phyloP scores from a whole-genome alignment of 306 rosid genomes.

The Albizia julibrissin region DNA sequence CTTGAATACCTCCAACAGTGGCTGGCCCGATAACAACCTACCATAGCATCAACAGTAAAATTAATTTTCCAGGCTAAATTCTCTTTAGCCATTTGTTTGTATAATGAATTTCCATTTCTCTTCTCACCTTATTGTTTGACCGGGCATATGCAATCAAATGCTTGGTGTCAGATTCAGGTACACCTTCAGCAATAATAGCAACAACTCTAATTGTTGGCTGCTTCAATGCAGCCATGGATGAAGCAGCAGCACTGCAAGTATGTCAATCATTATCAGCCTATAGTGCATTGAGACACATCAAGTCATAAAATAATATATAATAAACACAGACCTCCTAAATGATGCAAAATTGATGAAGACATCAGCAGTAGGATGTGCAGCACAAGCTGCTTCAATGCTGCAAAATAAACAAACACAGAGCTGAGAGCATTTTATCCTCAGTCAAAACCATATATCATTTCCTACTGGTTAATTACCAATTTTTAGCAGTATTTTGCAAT shows the following conservation, averaged over 20 bases:
- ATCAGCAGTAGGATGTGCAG: constrained; percentile 99
- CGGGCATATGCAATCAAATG: constrained; percentile 94
- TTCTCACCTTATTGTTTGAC: constrained; percentile 85
- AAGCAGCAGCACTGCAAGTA: constrained; percentile 88
- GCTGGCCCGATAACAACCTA: constrained; percentile 98
- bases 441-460: constrained; percentile 21
- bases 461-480: constrained; percentile 18
- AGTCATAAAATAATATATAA: constrained; percentile 21
- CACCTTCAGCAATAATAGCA: constrained; percentile 99
- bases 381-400: constrained; percentile 94
- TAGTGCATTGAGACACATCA: constrained; percentile 8
- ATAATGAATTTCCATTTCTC: constrained; percentile 25
- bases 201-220: constrained; percentile 94
- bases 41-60: constrained; percentile 34
- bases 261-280: constrained; percentile 17
- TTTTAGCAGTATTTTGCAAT: constrained; percentile 4
- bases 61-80: constrained; percentile 28
- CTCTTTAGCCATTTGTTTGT: constrained; percentile 18
- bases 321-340: constrained; percentile 71
- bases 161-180: constrained; percentile 91
- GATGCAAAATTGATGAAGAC: constrained; percentile 98
- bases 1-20: constrained; percentile 99
- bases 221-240: constrained; percentile 88
- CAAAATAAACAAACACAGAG: constrained; percentile 34
- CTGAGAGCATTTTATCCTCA: constrained; percentile 34